Conservation (phyloP, 2,329 filamentous ascomycete species). For the Ceratocystiopsis brevicomis region DNA sequence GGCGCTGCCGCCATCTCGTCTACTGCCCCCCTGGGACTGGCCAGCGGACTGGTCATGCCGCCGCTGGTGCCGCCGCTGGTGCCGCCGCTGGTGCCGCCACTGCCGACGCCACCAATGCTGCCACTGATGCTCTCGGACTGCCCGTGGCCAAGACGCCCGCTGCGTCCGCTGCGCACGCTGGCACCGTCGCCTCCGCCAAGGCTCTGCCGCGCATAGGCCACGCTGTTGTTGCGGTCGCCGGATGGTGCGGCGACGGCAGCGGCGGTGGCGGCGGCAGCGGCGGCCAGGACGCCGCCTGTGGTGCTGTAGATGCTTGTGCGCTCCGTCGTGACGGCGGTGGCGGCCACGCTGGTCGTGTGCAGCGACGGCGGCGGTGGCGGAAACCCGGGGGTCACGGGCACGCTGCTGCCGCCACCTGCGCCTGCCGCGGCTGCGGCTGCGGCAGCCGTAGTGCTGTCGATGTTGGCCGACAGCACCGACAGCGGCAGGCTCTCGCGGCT, state of each 20-base stretch:
- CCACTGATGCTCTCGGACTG: slow-evolving; percentile 67
- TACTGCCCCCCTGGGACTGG: slow-evolving; percentile 23
- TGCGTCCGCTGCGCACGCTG: slow-evolving; percentile 66
- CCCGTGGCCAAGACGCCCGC: slow-evolving; percentile 56
- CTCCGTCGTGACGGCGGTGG: neutral
- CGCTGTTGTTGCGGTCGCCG: slow-evolving; percentile 66
- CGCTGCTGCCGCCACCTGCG: slow-evolving; percentile 12
- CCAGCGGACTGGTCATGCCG: slow-evolving; percentile 36
- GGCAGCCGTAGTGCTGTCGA: slow-evolving; percentile 34
- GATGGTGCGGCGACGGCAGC: slow-evolving; percentile 51
- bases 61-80: slow-evolving; percentile 36
- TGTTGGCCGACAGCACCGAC: slow-evolving; percentile 56
- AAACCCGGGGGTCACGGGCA: slow-evolving; percentile 24
- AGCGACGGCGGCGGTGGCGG: slow-evolving; percentile 34
- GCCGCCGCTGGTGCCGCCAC: slow-evolving; percentile 44
- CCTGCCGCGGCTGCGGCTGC: slow-evolving; percentile 32
- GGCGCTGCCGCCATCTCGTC: neutral
- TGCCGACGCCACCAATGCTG: slow-evolving; percentile 31
- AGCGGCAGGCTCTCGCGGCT: slow-evolving; percentile 64
- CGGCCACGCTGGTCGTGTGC: slow-evolving; percentile 12
- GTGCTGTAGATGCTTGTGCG: too few relatives aligned
- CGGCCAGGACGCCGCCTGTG: too few relatives aligned
- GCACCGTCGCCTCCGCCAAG: slow-evolving; percentile 32
- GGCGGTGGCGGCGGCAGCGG: slow-evolving; percentile 10
- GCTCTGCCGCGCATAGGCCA: slow-evolving; percentile 35